Percentiles rank a stretch among this genome's conserved stretches.
Conservation (phyloP, 768 basidiomycete genomes). For the Lactarius sp. region DNA sequence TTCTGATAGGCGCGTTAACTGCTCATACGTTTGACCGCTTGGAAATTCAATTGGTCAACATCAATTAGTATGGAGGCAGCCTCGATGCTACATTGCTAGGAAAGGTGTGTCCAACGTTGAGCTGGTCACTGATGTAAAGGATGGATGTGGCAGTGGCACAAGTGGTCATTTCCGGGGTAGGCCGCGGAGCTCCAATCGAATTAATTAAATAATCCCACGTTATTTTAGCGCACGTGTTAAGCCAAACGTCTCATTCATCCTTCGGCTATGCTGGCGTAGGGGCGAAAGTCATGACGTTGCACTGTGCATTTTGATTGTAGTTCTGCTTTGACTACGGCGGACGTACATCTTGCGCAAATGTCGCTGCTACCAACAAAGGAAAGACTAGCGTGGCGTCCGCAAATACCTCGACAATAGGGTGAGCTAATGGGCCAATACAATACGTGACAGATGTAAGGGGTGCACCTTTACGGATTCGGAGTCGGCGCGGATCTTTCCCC, state of each 20-base stretch:
- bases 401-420: conserved; percentile 47
- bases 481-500: conserved; percentile 94
- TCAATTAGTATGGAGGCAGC: neutral
- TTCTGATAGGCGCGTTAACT: neutral
- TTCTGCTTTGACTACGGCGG: conserved; percentile 4
- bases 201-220: neutral
- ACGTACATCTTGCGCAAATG: conserved; percentile 58
- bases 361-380: conserved; percentile 91
- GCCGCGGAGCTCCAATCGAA: neutral
- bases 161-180: neutral
- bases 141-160: neutral
- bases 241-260: neutral
- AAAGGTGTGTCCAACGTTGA: neutral
- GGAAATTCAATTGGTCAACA: neutral
- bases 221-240: neutral
- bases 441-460: too few species aligned
- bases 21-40: neutral
- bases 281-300: neutral
- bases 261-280: neutral
- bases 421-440: neutral
- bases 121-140: neutral
- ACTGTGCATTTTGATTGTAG: neutral
- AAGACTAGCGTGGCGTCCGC: conserved; percentile 98
- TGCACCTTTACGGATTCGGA: conserved; percentile 77
- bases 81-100: neutral